Evolutionary conservation across 805 yeast genomes (phyloP).

Genomic region (Ogataea angusta): DNA sequence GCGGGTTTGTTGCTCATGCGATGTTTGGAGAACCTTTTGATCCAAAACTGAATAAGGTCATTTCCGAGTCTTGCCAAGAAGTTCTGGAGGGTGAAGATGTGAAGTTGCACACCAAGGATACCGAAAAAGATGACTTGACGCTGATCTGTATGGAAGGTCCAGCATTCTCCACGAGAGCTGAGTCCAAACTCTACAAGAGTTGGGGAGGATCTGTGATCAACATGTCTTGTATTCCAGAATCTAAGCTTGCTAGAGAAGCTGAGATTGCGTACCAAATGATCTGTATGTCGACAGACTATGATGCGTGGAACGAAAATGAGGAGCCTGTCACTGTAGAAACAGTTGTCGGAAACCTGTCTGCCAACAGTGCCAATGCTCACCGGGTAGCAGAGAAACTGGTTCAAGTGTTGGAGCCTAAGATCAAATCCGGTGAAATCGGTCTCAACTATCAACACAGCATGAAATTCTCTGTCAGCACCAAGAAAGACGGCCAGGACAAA

Average conservation of each 20-base stretch:
- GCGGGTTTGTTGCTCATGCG: constrained; percentile 95
- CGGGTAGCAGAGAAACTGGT: constrained; percentile 68
- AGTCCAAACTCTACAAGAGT: constrained; percentile 76
- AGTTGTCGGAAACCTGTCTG: constrained; percentile 84
- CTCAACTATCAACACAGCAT: constrained; percentile 69
- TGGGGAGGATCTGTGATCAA: constrained; percentile 96
- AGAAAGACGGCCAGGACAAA: constrained; percentile 65
- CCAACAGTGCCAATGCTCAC: constrained; percentile 86
- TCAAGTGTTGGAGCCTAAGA: constrained; percentile 59
- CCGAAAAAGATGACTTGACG: constrained; percentile 70
- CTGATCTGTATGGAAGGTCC: constrained; percentile 99
- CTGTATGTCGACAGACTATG: constrained; percentile 98
- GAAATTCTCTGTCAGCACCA: constrained; percentile 79
- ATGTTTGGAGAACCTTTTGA: constrained; percentile 98
- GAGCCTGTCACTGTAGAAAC: constrained; percentile 99
- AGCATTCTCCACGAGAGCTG: constrained; percentile 95
- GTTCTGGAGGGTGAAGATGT: constrained; percentile 54
- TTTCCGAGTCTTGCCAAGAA: constrained; percentile 53
- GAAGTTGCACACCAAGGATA: constrained; percentile 61
- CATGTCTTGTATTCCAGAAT: constrained; percentile 97
- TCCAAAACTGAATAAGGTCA: constrained; percentile 59
- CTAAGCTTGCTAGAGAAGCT: constrained; percentile 95
- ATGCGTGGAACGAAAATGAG: constrained; percentile 94
- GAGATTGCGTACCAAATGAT: constrained; percentile 97
- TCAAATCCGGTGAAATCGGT: constrained; percentile 61